Evolutionary conservation across 495 filamentous ascomycete genomes (phyloP), one percentile per base, ranked within the genome.

Genomic region (Staphylotrichum tortipilum): DNA sequence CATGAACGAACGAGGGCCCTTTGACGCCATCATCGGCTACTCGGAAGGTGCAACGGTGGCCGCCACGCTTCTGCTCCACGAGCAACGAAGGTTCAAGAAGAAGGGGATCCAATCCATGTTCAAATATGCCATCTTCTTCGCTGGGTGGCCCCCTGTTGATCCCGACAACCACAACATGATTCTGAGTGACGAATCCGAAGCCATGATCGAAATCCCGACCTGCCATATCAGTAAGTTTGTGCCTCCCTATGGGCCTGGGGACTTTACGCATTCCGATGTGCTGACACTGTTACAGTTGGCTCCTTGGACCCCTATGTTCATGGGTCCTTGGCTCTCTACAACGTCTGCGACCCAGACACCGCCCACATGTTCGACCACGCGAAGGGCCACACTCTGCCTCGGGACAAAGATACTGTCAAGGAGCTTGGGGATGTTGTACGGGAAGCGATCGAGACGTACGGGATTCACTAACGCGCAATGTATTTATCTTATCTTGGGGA

Each of bases 31-130:
- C 37, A 75, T 82, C 42, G 79, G 78, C 0, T 83, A 80, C 47
- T 82, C 79, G 0, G 80, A 83, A 50, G 81, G 81, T 17, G 80
- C 78, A 9, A 73, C 71, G 0, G 68, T 82, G 7, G 81, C 78
- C 0, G 73, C 74, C 4, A 77, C 76, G 2, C 58, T 80, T 12
- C 54, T 79, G n/a, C 61, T 78, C 0, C 72, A 78, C 35, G 77
- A 81, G 49, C 64, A 73, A 56, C 63, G 69, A 14, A 60, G 73
- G 14, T 60, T 66, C 17, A 61, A 68, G 44, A 68, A 73, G 46
- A 62, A 59, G 8, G 76, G 77, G 0, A 68, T 74, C 42, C 50
- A 61, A 23, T 71, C 69, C 21, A 70, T 69, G 57, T 65, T 81
- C 57, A 80, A 80, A 58, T 78, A 72, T 18, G 78, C 69, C 14